Evolutionary conservation across 306 rosid species (phyloP).

Genomic region (Cicer arietinum): DNA sequence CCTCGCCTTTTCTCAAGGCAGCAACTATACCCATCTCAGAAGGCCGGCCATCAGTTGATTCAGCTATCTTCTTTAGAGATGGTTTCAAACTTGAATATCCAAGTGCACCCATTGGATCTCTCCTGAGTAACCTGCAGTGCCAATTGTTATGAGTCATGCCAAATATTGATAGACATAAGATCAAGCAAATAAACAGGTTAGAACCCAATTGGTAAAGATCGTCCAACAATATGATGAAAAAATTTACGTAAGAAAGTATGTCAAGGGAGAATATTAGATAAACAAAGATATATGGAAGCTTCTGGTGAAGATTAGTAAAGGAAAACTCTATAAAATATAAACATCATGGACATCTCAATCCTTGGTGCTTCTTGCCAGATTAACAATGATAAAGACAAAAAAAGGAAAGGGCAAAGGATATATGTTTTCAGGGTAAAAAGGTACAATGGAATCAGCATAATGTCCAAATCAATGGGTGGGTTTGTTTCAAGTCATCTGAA

Average conservation of each 20-base stretch:
- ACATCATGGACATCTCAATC: constrained; percentile 16
- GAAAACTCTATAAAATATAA: constrained; percentile 4
- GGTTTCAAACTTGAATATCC: constrained; percentile 79
- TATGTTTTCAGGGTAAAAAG: constrained; percentile 6
- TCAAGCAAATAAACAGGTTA: constrained; percentile 20
- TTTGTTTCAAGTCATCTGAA: too few relatives aligned
- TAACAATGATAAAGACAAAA: constrained; percentile 3
- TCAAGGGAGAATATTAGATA: constrained; percentile 23
- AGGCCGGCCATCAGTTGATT: constrained; percentile 80
- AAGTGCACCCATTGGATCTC: constrained; percentile 97
- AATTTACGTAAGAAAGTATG: background rate
- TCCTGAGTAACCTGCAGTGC: constrained; percentile 74
- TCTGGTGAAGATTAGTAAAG: constrained; percentile 32
- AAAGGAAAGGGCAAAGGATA: constrained; percentile 10
- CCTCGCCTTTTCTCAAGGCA: constrained; percentile 87
- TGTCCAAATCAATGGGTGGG: constrained; percentile 1
- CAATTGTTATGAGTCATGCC: background rate
- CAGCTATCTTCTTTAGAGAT: constrained; percentile 70
- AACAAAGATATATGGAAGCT: constrained; percentile 13
- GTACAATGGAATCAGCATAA: constrained; percentile 24
- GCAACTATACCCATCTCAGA: constrained; percentile 88
- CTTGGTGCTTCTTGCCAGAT: constrained; percentile 19
- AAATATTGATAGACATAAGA: background rate
- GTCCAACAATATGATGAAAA: background rate
- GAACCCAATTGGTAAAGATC: background rate